phyloP scores from a whole-genome alignment of 768 basidiomycete species.

The Tricholoma furcatifolium region DNA sequence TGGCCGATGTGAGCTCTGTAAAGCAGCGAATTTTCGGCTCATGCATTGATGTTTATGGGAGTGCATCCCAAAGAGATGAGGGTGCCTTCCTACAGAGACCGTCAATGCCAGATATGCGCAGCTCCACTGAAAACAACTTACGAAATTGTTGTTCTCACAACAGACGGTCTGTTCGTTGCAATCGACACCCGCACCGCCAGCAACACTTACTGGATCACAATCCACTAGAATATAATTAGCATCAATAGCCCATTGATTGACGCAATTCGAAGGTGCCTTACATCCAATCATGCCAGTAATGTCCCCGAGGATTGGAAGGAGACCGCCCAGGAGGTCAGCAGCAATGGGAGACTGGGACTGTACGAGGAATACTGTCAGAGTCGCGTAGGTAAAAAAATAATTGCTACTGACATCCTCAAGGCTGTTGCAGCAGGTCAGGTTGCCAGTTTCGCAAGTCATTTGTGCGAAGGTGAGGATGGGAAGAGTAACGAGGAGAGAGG shows the following conservation, averaged over 20 bases:
- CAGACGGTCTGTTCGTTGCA: background rate
- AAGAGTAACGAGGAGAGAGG: conserved; percentile 1
- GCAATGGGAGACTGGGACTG: background rate
- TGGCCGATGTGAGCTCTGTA: background rate
- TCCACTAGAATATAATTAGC: background rate
- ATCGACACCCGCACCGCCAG: background rate
- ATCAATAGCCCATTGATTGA: background rate
- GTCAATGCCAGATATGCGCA: background rate
- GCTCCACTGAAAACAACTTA: background rate
- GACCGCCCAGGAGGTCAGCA: background rate
- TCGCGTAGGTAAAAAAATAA: background rate
- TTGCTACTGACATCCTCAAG: background rate
- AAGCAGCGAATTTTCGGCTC: background rate
- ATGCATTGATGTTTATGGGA: too few relatives aligned
- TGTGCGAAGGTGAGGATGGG: conserved; percentile 1
- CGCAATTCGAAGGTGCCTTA: background rate
- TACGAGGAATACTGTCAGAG: background rate
- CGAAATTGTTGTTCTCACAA: conserved; percentile 1
- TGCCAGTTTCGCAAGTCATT: background rate
- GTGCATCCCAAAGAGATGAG: too few relatives aligned
- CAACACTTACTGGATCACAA: background rate
- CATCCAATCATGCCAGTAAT: background rate
- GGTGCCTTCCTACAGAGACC: background rate
- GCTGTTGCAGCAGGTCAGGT: conserved; percentile 1
- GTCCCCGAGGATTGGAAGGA: background rate